Percentiles rank a stretch among this genome's conserved stretches.
These are phyloP conservation scores for Chaetomium cochliodes DNA, from an alignment of 495 filamentous ascomycete species.

Conservation along the genomic window DNA sequence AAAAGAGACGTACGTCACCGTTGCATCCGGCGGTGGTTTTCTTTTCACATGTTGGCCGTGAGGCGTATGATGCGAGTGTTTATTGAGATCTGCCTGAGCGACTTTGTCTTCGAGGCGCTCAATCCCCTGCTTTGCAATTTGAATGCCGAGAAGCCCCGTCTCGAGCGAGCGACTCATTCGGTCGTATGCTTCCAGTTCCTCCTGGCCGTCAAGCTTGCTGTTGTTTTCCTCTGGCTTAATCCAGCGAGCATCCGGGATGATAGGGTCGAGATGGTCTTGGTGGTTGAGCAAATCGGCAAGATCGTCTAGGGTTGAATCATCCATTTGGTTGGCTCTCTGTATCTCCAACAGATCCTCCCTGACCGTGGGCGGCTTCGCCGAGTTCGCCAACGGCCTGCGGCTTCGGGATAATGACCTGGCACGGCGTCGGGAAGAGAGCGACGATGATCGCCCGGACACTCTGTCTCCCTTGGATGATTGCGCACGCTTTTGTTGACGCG, in stretches of 20 bases:
- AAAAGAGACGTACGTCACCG: slow-evolving; percentile 43
- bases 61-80: slow-evolving; percentile 17
- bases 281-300: slow-evolving; percentile 44
- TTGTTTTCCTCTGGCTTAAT: slow-evolving; percentile 13
- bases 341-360: slow-evolving; percentile 52
- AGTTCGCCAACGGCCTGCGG: slow-evolving; percentile 46
- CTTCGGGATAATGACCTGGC: slow-evolving; percentile 38
- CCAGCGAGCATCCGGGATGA: not conserved
- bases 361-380: slow-evolving; percentile 47
- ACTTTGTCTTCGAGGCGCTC: slow-evolving; percentile 63
- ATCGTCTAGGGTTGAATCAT: slow-evolving; percentile 56
- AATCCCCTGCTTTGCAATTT: slow-evolving; percentile 64
- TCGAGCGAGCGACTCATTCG: slow-evolving; percentile 59
- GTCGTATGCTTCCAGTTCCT: slow-evolving; percentile 53
- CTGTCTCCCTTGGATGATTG: slow-evolving; percentile 27
- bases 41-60: not conserved
- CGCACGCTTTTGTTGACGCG: slow-evolving; percentile 21
- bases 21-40: not conserved
- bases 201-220: slow-evolving; percentile 38
- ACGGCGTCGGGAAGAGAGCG: slow-evolving; percentile 31
- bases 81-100: slow-evolving; percentile 39
- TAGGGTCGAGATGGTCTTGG: slow-evolving; percentile 8
- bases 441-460: slow-evolving; percentile 30
- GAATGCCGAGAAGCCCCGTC: slow-evolving; percentile 61
- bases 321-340: slow-evolving; percentile 46